Conservation (phyloP, 345 rosid genomes). For the Mallotus nudiflorus region DNA sequence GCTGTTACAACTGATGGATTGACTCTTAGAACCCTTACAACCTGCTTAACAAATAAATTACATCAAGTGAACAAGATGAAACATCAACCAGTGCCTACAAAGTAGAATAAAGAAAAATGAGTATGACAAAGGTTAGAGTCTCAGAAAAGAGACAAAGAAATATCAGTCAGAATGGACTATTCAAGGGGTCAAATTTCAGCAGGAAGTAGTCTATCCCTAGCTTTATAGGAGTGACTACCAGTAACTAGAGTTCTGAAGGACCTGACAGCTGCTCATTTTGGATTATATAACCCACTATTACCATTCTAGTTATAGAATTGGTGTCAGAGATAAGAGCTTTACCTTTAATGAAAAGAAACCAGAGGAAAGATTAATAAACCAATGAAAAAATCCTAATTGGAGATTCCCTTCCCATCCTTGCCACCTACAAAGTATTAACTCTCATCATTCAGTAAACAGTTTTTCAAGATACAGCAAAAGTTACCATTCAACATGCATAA, state of each 20-base stretch:
- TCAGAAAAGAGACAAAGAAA: background rate
- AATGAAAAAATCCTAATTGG: slow-evolving; percentile 45
- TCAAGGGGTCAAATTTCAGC: background rate
- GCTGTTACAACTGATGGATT: slow-evolving; percentile 56
- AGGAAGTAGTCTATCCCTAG: slow-evolving; percentile 1
- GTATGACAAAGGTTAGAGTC: background rate
- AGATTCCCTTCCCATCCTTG: slow-evolving; percentile 52
- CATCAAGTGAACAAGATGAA: slow-evolving; percentile 12
- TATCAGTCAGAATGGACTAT: slow-evolving; percentile 1
- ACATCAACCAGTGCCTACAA: slow-evolving; percentile 14
- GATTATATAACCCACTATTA: background rate
- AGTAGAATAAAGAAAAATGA: background rate
- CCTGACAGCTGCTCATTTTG: background rate
- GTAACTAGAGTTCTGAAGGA: background rate
- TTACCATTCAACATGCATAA: no score
- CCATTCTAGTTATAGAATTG: background rate
- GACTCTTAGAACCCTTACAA: slow-evolving; percentile 59
- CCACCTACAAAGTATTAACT: slow-evolving; percentile 54
- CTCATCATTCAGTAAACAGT: slow-evolving; percentile 10
- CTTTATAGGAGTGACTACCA: background rate
- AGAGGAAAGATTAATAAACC: slow-evolving; percentile 64
- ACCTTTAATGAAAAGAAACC: slow-evolving; percentile 70
- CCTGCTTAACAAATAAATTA: slow-evolving; percentile 51
- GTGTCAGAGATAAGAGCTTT: slow-evolving; percentile 11
- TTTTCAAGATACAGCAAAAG: background rate